Base-by-base conservation (phyloP, 257 asterid species). In the Solanum pinnatisectum region DNA sequence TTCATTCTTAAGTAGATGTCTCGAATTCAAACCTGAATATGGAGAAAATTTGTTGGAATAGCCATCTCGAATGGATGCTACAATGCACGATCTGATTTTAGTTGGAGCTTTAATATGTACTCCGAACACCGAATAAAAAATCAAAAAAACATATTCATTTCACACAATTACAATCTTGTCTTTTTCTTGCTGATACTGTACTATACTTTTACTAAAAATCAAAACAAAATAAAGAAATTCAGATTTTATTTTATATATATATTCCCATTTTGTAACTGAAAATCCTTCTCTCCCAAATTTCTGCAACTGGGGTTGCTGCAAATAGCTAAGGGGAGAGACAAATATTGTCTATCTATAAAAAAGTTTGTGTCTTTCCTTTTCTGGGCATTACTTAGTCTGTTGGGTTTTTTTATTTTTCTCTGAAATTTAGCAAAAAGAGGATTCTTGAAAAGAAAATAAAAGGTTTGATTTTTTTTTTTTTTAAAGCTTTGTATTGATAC, bases 1-100 rank as follows among this genome's bases (percentile, higher is more conserved):
- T 44, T 12, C 0, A 44, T 44, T 44, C 0, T 44, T 44, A 0
- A 4, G 56, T 0, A 46, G 6, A 46, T 46, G 0, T 13, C 18
- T 46, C 6, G 0, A 0, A 4, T 46, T 13, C 6, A 13, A 13
- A 0, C 0, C 2, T 46, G 6, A 6, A 46, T 13, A 46, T 46
- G 6, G 4, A 46, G 18, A 46, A 44, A 13, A 46, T 13, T 46
- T 46, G 0, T 46, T 46, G 2, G 18, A 46, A 46, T 6, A 0
- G 0, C 6, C 2, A 46, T 46, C 2, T 0, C 2, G 1, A 46
- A 46, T 12, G 18, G 1, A 0, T 1, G 0, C 15, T 42, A 42
- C 0, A 42, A 42, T 42, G 49, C 0, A 0, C 49, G 0, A 42
- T 42, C 0, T 5, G 0, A 42, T 0, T 42, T 44, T 44, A 44